Conservation (phyloP, 106 monocot species). For the Posidonia australis region DNA sequence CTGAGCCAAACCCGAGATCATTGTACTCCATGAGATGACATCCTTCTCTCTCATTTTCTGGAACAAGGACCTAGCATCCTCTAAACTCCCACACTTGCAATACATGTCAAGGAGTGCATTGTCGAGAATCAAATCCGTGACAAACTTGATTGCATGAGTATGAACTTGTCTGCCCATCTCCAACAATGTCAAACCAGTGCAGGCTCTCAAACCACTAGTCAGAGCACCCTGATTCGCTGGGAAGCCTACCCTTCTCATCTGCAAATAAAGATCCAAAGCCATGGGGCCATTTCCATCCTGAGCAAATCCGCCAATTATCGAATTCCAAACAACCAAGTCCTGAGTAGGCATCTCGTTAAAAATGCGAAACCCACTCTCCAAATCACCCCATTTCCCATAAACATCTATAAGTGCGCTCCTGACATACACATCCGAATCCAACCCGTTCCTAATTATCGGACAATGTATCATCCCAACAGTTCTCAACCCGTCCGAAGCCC, state of each 20-base stretch:
- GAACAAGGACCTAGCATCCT: conserved; percentile 38
- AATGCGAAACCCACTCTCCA: conserved; percentile 32
- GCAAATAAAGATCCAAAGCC: conserved; percentile 35
- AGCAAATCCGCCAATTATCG: conserved; percentile 61
- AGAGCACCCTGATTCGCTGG: conserved; percentile 44
- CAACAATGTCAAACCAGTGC: conserved; percentile 46
- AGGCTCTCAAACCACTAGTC: conserved; percentile 62
- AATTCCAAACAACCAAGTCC: conserved; percentile 77
- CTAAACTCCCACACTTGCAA: conserved; percentile 65
- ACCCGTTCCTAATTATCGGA: conserved; percentile 39
- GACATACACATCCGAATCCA: conserved; percentile 65
- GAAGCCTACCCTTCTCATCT: conserved; percentile 62
- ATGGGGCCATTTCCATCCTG: conserved; percentile 40
- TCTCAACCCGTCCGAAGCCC: conserved; percentile 21
- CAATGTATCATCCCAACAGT: conserved; percentile 37
- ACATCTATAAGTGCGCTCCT: conserved; percentile 60
- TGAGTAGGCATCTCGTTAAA: conserved; percentile 47
- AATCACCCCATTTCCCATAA: conserved; percentile 45
- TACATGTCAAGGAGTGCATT: conserved; percentile 72
- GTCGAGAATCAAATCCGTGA: conserved; percentile 49
- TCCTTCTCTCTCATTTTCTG: conserved; percentile 40
- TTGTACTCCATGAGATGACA: conserved; percentile 78
- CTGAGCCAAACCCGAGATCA: conserved; percentile 68
- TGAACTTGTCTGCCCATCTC: conserved; percentile 69
- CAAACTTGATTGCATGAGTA: conserved; percentile 46